Evolutionary conservation across 192 early-diverging fungal species (phyloP).

Genomic region (Oehlia diaphana): DNA sequence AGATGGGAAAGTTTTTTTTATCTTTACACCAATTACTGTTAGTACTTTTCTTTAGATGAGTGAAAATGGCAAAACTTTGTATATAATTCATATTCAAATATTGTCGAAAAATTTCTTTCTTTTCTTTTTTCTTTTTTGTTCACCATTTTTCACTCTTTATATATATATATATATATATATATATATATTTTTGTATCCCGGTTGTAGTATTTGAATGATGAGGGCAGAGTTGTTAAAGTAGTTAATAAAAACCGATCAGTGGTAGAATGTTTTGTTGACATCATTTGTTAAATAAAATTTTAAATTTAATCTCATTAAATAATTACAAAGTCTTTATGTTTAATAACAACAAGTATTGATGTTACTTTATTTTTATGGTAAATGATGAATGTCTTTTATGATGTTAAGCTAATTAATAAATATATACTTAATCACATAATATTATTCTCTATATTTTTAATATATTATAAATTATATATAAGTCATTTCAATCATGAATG

Average conservation of each 20-base stretch:
- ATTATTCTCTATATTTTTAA: no score
- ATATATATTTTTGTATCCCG: not conserved
- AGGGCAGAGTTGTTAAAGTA: not conserved
- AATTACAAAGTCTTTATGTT: no score
- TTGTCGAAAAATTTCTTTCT: not conserved
- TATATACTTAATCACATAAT: no score
- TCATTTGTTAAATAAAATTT: not conserved
- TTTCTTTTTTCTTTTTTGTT: not conserved
- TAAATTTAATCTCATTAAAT: not conserved
- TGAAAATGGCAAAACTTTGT: not conserved
- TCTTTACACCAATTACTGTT: not conserved
- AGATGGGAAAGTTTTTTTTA: not conserved
- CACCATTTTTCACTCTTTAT: not conserved
- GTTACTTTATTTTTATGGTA: no score
- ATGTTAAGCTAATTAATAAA: no score
- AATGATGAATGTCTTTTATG: no score
- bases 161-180: not conserved
- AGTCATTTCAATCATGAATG: no score
- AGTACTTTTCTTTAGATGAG: not conserved
- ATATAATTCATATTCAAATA: not conserved
- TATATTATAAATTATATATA: no score
- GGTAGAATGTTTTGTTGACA: not conserved
- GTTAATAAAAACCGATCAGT: not conserved
- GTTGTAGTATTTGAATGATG: not conserved
- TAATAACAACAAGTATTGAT: no score